Percentiles rank a stretch among this genome's conserved stretches.
These are phyloP conservation scores for Ganoderma leucocontextum DNA, from an alignment of 1,284 basidiomycete species.

Conservation along the genomic window DNA sequence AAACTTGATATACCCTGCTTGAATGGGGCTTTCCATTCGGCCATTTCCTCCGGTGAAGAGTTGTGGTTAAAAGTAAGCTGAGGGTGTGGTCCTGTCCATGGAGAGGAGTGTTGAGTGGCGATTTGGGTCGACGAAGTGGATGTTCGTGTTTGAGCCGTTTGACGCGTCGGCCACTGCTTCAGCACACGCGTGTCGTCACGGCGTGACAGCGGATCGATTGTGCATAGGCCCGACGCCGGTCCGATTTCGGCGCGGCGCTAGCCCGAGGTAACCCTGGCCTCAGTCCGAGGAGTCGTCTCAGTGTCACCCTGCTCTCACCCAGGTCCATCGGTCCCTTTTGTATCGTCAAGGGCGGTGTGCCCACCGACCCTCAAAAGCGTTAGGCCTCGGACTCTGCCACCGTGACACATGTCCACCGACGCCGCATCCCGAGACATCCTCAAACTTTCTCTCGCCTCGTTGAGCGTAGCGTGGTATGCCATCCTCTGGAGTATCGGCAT, in stretches of 20 bases:
- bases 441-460: slow-evolving; percentile 47
- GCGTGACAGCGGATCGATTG: background rate
- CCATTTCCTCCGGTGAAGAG: slow-evolving; percentile 22
- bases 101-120: background rate
- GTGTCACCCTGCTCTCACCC: background rate
- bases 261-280: too few species aligned
- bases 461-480: slow-evolving; percentile 75
- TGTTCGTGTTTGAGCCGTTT: background rate
- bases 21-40: slow-evolving; percentile 51
- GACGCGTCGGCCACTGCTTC: background rate
- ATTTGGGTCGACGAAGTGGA: background rate
- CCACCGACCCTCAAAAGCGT: background rate
- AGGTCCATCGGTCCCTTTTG: too few species aligned
- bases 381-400: background rate
- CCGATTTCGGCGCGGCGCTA: slow-evolving; percentile 1
- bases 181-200: slow-evolving; percentile 24
- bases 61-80: background rate
- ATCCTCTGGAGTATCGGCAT: slow-evolving; percentile 79
- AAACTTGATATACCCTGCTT: slow-evolving; percentile 51
- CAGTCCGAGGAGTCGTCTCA: too few species aligned
- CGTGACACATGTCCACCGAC: slow-evolving; percentile 18
- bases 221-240: background rate
- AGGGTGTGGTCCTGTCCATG: background rate
- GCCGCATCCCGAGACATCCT: slow-evolving; percentile 24
- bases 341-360: background rate